phyloP scores from a whole-genome alignment of 495 filamentous ascomycete species.

The Amorphotheca resinae region DNA sequence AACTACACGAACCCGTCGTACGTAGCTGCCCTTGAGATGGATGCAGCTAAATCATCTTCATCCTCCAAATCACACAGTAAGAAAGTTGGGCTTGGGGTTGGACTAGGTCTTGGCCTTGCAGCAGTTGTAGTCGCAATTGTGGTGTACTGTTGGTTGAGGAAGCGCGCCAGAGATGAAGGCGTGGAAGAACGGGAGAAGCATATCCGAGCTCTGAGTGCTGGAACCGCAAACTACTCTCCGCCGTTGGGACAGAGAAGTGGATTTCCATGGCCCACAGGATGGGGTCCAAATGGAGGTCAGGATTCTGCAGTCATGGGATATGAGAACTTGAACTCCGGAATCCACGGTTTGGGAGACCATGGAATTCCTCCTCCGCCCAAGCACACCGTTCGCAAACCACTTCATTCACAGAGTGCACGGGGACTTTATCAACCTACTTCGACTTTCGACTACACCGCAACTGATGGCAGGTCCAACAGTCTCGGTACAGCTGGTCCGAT shows the following conservation, averaged over 20 bases:
- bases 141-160: constrained; percentile 45
- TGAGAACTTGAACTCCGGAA: constrained; percentile 12
- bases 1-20: constrained; percentile 50
- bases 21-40: constrained; percentile 5
- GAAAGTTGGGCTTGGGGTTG: constrained; percentile 59
- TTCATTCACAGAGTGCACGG: constrained; percentile 24
- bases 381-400: constrained; percentile 26
- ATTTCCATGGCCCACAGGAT: constrained; percentile 13
- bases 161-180: constrained; percentile 30
- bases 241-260: constrained; percentile 2
- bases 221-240: constrained; percentile 6
- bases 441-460: constrained; percentile 9
- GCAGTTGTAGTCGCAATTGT: constrained; percentile 37
- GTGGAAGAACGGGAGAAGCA: constrained; percentile 14
- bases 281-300: constrained; percentile 3
- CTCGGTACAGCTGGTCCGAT: constrained; percentile 28
- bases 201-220: constrained; percentile 7
- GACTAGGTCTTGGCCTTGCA: constrained; percentile 54
- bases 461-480: constrained; percentile 9
- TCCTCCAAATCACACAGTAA: constrained; percentile 5
- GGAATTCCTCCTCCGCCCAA: constrained; percentile 1
- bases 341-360: constrained; percentile 9
- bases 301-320: constrained; percentile 10
- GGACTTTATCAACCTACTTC: constrained; percentile 30
- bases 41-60: neutral